Conservation (phyloP, 2,329 filamentous ascomycete genomes). For the Tympanopsis confertula region DNA sequence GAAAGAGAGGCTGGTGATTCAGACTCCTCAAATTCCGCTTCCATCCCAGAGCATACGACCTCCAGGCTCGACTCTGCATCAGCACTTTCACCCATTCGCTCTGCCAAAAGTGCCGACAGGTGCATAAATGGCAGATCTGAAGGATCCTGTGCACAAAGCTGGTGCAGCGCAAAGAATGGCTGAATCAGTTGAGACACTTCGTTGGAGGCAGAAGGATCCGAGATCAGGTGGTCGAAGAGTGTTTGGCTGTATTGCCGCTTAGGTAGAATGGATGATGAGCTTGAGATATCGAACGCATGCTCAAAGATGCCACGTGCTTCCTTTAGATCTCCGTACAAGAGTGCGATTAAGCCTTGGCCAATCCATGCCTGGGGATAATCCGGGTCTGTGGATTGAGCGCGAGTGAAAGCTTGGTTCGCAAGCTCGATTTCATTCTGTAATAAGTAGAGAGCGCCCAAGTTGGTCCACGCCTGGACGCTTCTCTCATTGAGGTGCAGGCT, state of each 20-base stretch:
- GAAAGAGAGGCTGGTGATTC: slow-evolving; percentile 49
- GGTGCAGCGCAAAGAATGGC: slow-evolving; percentile 77
- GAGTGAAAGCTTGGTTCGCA: slow-evolving; percentile 78
- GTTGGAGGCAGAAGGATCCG: slow-evolving; percentile 32
- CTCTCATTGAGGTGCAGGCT: slow-evolving; percentile 88
- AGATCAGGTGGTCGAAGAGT: slow-evolving; percentile 70
- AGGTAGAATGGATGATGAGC: slow-evolving; percentile 60
- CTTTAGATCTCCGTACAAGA: slow-evolving; percentile 59
- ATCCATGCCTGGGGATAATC: slow-evolving; percentile 91
- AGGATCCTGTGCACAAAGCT: slow-evolving; percentile 62
- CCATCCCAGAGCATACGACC: slow-evolving; percentile 44
- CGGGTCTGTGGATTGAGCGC: slow-evolving; percentile 86
- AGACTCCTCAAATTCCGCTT: slow-evolving; percentile 55
- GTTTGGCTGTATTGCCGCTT: slow-evolving; percentile 72
- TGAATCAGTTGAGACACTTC: slow-evolving; percentile 54
- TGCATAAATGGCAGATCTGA: slow-evolving; percentile 65
- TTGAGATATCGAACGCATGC: slow-evolving; percentile 86
- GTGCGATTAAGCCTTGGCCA: slow-evolving; percentile 77
- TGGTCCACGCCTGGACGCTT: slow-evolving; percentile 77
- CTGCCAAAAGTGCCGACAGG: slow-evolving; percentile 67
- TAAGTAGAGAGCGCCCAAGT: slow-evolving; percentile 76
- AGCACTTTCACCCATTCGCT: slow-evolving; percentile 48
- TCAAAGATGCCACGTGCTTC: slow-evolving; percentile 81
- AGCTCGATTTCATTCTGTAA: slow-evolving; percentile 72
- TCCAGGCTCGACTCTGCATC: slow-evolving; percentile 54